phyloP scores from a whole-genome alignment of 208 protist genomes.

The Herpetomonas samuelpessoai region DNA sequence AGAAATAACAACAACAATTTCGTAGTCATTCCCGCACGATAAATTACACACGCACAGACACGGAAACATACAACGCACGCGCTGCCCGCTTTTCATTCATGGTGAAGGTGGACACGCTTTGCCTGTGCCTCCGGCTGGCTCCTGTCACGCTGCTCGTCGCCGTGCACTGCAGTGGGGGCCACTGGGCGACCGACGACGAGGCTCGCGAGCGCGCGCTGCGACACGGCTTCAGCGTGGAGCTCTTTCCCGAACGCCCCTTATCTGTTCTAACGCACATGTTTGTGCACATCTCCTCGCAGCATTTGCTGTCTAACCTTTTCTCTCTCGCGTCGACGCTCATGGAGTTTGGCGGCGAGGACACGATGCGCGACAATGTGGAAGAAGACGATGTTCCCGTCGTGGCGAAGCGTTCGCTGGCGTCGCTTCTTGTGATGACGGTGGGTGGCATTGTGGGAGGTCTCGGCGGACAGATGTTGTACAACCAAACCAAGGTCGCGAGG shows the following conservation, averaged over 20 bases:
- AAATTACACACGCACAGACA: too few species aligned
- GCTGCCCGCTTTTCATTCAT: too few species aligned
- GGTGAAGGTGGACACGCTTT: slow-evolving; percentile 23
- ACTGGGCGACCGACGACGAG: slow-evolving; percentile 45
- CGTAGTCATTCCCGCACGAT: too few species aligned
- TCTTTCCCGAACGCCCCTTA: slow-evolving; percentile 21
- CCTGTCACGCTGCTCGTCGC: slow-evolving; percentile 44
- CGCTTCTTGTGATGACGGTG: slow-evolving; percentile 39
- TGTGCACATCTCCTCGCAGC: slow-evolving; percentile 47
- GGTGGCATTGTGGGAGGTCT: slow-evolving; percentile 53
- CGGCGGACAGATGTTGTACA: slow-evolving; percentile 58
- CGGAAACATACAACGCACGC: too few species aligned
- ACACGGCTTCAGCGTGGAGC: slow-evolving; percentile 45
- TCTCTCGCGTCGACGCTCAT: slow-evolving; percentile 39
- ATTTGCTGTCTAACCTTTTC: slow-evolving; percentile 46
- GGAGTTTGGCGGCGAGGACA: slow-evolving; percentile 40
- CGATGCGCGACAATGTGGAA: slow-evolving; percentile 15
- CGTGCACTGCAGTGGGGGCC: slow-evolving; percentile 40
- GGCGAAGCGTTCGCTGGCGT: slow-evolving; percentile 26
- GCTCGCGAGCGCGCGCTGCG: slow-evolving; percentile 27
- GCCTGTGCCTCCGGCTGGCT: slow-evolving; percentile 36
- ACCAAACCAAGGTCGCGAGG: slow-evolving; percentile 26
- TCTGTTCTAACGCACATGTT: slow-evolving; percentile 60
- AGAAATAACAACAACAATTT: too few species aligned
- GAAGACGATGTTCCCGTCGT: slow-evolving; percentile 11